Evolutionary conservation across 768 basidiomycete species (phyloP).

Genomic region (Leccinum disarticulatum): DNA sequence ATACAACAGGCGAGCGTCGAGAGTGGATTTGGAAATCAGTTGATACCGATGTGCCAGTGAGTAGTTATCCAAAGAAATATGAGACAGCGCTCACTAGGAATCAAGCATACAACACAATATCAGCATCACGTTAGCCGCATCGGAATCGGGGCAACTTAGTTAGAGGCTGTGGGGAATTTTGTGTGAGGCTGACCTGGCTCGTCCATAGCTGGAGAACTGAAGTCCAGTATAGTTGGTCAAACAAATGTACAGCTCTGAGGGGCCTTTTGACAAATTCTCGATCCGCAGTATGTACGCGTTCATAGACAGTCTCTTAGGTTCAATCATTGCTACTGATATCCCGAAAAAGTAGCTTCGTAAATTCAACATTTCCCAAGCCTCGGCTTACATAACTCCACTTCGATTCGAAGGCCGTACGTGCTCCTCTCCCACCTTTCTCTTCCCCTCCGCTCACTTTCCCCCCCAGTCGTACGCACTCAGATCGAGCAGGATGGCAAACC

Average conservation of each 20-base stretch:
- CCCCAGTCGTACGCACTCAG: slow-evolving; percentile 64
- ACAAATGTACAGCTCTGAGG: too few species aligned
- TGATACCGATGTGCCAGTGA: background rate
- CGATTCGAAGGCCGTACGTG: slow-evolving; percentile 71
- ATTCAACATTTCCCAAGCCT: slow-evolving; percentile 33
- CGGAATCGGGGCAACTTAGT: too few species aligned
- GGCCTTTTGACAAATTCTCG: background rate
- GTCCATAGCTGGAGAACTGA: too few species aligned
- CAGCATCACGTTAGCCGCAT: too few species aligned
- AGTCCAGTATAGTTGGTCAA: too few species aligned
- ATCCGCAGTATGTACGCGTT: background rate
- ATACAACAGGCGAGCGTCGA: background rate
- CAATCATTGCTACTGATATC: too few species aligned
- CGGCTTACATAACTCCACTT: slow-evolving; percentile 67
- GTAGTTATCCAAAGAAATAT: background rate
- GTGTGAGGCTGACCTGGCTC: too few species aligned
- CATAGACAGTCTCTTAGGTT: too few species aligned
- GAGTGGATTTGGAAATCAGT: background rate
- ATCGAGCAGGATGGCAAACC: slow-evolving; percentile 70
- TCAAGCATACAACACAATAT: background rate
- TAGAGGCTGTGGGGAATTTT: too few species aligned
- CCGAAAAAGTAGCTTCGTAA: background rate
- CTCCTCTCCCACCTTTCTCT: slow-evolving; percentile 2
- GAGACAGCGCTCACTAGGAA: background rate
- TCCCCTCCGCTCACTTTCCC: background rate